Evolutionary conservation across 1,139 yeast species (phyloP).

Genomic region (Candida dubliniensis): DNA sequence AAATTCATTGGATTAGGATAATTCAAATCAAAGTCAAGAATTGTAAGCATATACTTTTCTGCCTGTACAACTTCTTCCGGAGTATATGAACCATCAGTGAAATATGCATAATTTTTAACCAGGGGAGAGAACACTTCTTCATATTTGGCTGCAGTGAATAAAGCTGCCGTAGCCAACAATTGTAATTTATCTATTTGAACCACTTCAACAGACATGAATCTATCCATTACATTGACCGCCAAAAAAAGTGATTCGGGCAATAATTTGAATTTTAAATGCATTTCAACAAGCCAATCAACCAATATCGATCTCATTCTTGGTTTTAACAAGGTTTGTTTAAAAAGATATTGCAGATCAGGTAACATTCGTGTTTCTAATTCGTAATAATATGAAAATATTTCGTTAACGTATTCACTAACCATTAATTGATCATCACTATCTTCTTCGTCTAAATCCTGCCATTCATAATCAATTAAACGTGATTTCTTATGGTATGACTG

Average conservation of each 20-base stretch:
- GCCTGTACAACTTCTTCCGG: conserved; percentile 87
- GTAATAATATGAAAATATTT: conserved; percentile 78
- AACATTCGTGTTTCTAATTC: conserved; percentile 72
- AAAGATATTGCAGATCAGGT: conserved; percentile 75
- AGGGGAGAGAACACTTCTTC: conserved; percentile 95
- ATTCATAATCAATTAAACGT: conserved; percentile 51
- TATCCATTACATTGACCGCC: conserved; percentile 87
- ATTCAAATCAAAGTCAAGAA: conserved; percentile 74
- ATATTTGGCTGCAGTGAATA: conserved; percentile 92
- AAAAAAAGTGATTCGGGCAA: conserved; percentile 89
- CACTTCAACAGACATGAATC: conserved; percentile 78
- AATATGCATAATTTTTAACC: conserved; percentile 82
- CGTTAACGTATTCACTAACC: conserved; percentile 92
- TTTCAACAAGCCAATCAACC: conserved; percentile 94
- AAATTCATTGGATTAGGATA: conserved; percentile 96
- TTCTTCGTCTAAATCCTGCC: conserved; percentile 93
- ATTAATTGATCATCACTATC: conserved; percentile 90
- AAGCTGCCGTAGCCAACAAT: conserved; percentile 83
- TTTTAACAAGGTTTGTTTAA: conserved; percentile 65
- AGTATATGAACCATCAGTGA: conserved; percentile 80
- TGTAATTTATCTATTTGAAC: conserved; percentile 86
- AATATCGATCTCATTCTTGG: conserved; percentile 87
- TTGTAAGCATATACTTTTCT: conserved; percentile 77
- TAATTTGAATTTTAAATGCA: conserved; percentile 81
- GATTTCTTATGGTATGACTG: conserved; percentile 28